Evolutionary conservation across 1,284 basidiomycete genomes (phyloP).

Genomic region (Schizophyllum amplum): DNA sequence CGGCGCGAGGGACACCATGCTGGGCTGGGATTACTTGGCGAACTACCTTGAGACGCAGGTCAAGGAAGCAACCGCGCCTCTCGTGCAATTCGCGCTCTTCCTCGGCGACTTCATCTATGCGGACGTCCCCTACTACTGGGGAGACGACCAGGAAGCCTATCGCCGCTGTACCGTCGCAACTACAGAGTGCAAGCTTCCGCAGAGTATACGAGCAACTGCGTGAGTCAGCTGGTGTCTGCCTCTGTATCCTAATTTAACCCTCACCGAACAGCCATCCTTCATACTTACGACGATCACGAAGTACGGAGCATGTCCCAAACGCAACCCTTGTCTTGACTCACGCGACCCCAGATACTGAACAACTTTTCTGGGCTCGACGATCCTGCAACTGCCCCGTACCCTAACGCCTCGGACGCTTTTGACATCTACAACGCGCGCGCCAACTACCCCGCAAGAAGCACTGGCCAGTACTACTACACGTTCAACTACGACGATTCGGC

Average conservation of each 20-base stretch:
- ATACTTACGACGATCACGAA: slow-evolving; percentile 65
- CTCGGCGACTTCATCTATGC: slow-evolving; percentile 75
- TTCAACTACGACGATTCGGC: slow-evolving; percentile 64
- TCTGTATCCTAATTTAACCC: background rate
- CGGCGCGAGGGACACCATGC: slow-evolving; percentile 42
- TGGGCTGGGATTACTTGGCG: slow-evolving; percentile 62
- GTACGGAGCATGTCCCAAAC: slow-evolving; percentile 21
- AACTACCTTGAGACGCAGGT: slow-evolving; percentile 29
- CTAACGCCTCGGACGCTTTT: slow-evolving; percentile 58
- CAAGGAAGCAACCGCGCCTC: slow-evolving; percentile 2
- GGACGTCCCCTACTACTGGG: slow-evolving; percentile 61
- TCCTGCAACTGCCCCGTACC: slow-evolving; percentile 46
- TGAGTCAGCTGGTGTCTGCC: slow-evolving; percentile 28
- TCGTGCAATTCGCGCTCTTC: slow-evolving; percentile 49
- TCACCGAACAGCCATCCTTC: slow-evolving; percentile 47
- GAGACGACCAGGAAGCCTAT: slow-evolving; percentile 49
- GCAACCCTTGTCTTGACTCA: background rate
- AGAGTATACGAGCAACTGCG: slow-evolving; percentile 60
- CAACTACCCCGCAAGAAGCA: slow-evolving; percentile 47
- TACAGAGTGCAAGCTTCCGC: slow-evolving; percentile 57
- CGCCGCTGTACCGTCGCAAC: slow-evolving; percentile 56
- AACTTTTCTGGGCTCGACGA: slow-evolving; percentile 54
- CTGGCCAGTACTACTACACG: slow-evolving; percentile 51
- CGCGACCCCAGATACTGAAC: slow-evolving; percentile 47
- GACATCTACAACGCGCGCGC: slow-evolving; percentile 57